Evolutionary conservation across 139 green algal genomes (phyloP).

Genomic region (Coelastrella sp.): DNA sequence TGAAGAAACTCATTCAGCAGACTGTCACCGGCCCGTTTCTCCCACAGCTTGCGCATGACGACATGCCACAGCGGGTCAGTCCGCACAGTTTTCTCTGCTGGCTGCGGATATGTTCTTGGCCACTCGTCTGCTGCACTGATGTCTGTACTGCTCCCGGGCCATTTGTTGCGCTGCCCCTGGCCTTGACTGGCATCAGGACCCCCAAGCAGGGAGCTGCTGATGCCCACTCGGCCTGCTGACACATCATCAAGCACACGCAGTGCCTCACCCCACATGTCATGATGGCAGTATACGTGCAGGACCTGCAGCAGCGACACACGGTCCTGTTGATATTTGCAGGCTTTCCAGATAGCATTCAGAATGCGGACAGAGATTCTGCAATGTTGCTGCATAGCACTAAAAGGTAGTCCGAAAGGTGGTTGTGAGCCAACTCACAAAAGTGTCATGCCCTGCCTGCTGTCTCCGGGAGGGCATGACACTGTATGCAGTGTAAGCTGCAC

Average conservation of each 20-base stretch:
- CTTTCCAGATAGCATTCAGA: not conserved
- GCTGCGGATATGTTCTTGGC: too few species aligned
- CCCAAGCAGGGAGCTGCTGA: not conserved
- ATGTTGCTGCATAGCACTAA: too few species aligned
- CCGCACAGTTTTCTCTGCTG: not conserved
- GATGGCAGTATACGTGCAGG: constrained; percentile 41
- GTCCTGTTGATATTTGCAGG: not conserved
- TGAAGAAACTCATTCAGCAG: constrained; percentile 29
- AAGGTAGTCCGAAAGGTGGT: too few species aligned
- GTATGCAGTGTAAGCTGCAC: too few species aligned
- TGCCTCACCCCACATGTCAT: constrained; percentile 42
- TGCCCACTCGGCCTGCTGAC: not conserved
- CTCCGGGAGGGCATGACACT: too few species aligned
- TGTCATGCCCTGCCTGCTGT: too few species aligned
- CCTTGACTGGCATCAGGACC: not conserved
- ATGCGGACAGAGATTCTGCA: too few species aligned
- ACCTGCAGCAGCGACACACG: constrained; percentile 4
- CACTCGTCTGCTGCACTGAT: not conserved
- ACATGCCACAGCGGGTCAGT: constrained; percentile 39
- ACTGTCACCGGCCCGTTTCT: constrained; percentile 2
- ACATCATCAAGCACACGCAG: constrained; percentile 41
- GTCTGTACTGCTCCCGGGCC: too few species aligned
- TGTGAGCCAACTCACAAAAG: too few species aligned
- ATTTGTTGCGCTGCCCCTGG: too few species aligned
- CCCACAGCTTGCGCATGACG: constrained; percentile 34